Evolutionary conservation across 805 yeast genomes (phyloP).

Genomic region (Barnettozyma pratensis): DNA sequence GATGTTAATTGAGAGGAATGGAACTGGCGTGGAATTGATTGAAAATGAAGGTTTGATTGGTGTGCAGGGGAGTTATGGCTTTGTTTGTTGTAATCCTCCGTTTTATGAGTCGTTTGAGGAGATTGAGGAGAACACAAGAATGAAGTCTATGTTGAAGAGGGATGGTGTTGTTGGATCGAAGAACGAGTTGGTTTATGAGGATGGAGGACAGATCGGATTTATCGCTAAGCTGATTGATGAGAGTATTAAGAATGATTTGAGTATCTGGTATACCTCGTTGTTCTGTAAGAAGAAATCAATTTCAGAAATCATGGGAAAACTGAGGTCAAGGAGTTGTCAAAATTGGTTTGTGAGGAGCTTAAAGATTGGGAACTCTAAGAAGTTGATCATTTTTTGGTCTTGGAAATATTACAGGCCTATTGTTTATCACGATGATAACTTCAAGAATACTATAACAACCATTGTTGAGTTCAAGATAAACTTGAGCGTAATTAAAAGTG

Average conservation of each 20-base stretch:
- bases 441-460: conserved; percentile 8
- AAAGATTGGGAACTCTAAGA: conserved; percentile 19
- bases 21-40: conserved; percentile 9
- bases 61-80: conserved; percentile 13
- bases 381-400: conserved; percentile 27
- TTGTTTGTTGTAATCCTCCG: conserved; percentile 51
- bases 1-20: conserved; percentile 26
- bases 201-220: conserved; percentile 44
- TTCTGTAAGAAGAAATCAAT: conserved; percentile 26
- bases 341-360: conserved; percentile 18
- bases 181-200: conserved; percentile 33
- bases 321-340: not conserved
- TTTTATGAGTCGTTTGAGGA: conserved; percentile 37
- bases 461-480: conserved; percentile 14
- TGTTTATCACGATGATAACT: conserved; percentile 3
- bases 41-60: conserved; percentile 12
- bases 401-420: conserved; percentile 10
- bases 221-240: conserved; percentile 31
- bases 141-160: conserved; percentile 22
- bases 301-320: conserved; percentile 2
- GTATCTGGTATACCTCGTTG: conserved; percentile 38
- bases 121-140: conserved; percentile 17
- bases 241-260: conserved; percentile 19
- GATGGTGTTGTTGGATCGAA: conserved; percentile 28
- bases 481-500: conserved; percentile 2